Evolutionary conservation across 768 basidiomycete species (phyloP), one percentile per base, ranked within the genome.

Genomic region (Suillus ampliporus): DNA sequence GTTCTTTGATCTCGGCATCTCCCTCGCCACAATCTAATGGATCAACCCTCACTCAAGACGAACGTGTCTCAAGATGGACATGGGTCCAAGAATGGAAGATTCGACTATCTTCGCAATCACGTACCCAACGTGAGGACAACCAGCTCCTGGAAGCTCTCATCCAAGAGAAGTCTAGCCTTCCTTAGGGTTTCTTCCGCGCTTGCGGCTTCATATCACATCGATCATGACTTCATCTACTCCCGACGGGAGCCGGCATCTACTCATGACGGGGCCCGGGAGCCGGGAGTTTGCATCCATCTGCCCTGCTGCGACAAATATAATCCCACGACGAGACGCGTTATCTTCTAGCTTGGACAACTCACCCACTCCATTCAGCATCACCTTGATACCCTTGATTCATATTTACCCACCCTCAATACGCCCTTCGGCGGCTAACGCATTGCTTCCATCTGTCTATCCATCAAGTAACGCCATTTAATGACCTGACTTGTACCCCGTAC

Each of bases 51-150:
- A 65, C 57, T 58, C 69, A 57, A 43, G 74, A 76, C 37, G 83
- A 83, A 67, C 77, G 78, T 58, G 67, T 73, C 19, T 69, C 79
- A 26, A 74, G 83, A 59, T 89, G 87, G 85, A 74, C 79, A 40
- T 89, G 87, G 89, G 82, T 89, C n/a, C 83, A 83, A 64, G 86
- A 89, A 64, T 90, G 85, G 88, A 88, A 83, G 74, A 84, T 90
- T 50, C 81, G 83, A 59, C 75, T 86, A 40, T 74, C 78, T 2
- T 87, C 88, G 26, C 81, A 81, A 47, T 83, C 85, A 47, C 75
- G 78, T 57, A 79, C 81, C 62, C 83, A 82, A 58, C 75, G 77
- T 40, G 74, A 80, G 54, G 79, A 80, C 60, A 75, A 80, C 65
- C 79, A 80, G 67, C 77, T 81, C 68, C 74, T 87, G 61, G 77